Conservation (phyloP, 176 grass and related monocot genomes). For the Avena atlantica region DNA sequence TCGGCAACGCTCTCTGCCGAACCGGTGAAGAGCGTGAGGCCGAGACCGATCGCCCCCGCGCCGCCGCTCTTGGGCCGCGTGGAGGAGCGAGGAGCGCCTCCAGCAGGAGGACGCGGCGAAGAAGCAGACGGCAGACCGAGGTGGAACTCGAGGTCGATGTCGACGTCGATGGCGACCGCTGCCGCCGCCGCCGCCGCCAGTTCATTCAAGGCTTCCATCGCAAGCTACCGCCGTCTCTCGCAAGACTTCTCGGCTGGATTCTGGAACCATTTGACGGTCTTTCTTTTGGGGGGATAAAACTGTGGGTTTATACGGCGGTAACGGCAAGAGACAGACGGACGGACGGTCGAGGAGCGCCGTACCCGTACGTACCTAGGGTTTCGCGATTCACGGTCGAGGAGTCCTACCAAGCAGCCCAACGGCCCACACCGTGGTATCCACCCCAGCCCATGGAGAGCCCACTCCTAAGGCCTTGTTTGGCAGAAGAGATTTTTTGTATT, state of each 20-base stretch:
- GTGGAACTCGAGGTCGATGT: background rate
- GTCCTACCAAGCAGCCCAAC: background rate
- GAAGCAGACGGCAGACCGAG: background rate
- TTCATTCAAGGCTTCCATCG: background rate
- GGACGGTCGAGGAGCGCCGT: background rate
- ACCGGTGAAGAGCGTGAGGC: background rate
- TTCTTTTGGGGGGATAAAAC: background rate
- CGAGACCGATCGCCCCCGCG: background rate
- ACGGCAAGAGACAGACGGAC: background rate
- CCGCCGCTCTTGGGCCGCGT: background rate
- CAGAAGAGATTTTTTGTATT: no score
- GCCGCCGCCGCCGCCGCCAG: background rate
- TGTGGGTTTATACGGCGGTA: background rate
- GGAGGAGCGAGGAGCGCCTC: background rate
- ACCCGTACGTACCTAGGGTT: background rate
- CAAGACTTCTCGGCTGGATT: background rate
- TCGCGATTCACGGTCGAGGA: background rate
- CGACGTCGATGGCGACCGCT: background rate
- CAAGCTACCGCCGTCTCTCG: background rate
- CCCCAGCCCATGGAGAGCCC: background rate
- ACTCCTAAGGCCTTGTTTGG: no score
- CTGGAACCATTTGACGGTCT: background rate
- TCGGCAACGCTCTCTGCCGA: background rate
- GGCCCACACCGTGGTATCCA: no score
- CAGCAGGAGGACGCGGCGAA: background rate